phyloP scores from a whole-genome alignment of 495 filamentous ascomycete species.

The Friedmanniomyces simplex region DNA sequence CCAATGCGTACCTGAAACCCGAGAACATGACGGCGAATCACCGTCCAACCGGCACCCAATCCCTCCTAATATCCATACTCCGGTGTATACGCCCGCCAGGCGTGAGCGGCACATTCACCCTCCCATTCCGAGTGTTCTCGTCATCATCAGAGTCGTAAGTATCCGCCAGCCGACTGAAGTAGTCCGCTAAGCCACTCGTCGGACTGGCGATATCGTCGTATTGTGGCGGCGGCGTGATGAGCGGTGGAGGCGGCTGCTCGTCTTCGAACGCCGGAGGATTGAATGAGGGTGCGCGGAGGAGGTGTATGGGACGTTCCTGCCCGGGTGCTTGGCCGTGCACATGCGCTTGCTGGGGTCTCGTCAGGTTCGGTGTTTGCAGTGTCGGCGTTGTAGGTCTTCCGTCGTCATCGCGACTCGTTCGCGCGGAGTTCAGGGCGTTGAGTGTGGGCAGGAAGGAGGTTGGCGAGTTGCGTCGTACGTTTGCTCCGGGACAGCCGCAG shows the following conservation, averaged over 20 bases:
- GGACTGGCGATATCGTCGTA: constrained; percentile 74
- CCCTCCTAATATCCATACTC: constrained; percentile 49
- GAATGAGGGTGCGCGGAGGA: constrained; percentile 77
- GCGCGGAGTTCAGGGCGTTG: constrained; percentile 24
- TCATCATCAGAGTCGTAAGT: constrained; percentile 47
- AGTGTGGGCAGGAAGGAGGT: constrained; percentile 35
- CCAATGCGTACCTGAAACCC: too few species aligned
- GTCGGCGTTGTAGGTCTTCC: constrained; percentile 5
- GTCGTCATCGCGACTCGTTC: constrained; percentile 7
- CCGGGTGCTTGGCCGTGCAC: constrained; percentile 19
- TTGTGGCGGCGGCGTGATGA: constrained; percentile 77
- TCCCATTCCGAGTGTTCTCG: constrained; percentile 35
- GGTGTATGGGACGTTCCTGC: constrained; percentile 66
- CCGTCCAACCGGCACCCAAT: constrained; percentile 26
- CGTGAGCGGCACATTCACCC: constrained; percentile 57
- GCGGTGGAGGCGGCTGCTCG: constrained; percentile 71
- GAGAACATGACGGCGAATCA: too few species aligned
- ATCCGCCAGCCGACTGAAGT: constrained; percentile 64
- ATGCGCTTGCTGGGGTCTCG: constrained; percentile 31
- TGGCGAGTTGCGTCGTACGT: constrained; percentile 34
- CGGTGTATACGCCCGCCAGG: constrained; percentile 58
- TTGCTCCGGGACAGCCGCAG: constrained; percentile 70
- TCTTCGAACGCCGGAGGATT: constrained; percentile 88
- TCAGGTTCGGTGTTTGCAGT: constrained; percentile 30
- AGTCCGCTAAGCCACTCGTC: constrained; percentile 73